Evolutionary conservation across 2,329 filamentous ascomycete genomes (phyloP), one percentile per base, ranked within the genome.

Genomic region (Hymenoscyphus linearis): DNA sequence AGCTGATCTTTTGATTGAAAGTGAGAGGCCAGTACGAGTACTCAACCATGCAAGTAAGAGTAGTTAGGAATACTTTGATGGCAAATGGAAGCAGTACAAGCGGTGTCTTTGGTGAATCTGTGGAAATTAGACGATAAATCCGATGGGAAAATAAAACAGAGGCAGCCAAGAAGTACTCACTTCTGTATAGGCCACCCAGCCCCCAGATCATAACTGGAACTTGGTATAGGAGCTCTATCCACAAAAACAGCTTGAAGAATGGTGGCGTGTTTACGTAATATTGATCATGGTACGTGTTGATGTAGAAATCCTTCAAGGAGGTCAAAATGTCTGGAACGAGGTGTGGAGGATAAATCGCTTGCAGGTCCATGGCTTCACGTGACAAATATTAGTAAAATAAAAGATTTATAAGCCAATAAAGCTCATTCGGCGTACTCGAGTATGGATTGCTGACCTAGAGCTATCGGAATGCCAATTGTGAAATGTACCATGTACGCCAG

Each of bases 41-140:
- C 60, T 89, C 86, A 1, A 80, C 78, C 53, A 89, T 77, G 68
- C 86, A 89, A 0, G 83, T 83, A 50, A 83, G 68, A 0, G 86
- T 88, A 1, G 86, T 87, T 60, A 88, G 64, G 37, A 79, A 82
- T 0, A 84, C 82, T 68, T 87, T 79, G 10, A 84, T 72, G 0
- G 82, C 80, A 66, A 83, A 88, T 2, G 84, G 73, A 1, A 89
- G 78, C 0, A 89, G 75, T 57, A 85, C 80, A 0, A 88, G 72
- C 0, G 85, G 84, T 4, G 85, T 66, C 55, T 81, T 77, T 0
- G 84, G 80, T 60, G 85, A 79, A 68, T 85, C 82, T 60, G 55
- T 9, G 36, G 13, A 37, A 27, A 27, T 64, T 22, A 64, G 63
- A 31, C 3, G 25, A n/a, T 6, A 34, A n/a, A 31, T 56, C 16